Percentiles rank a stretch among this genome's conserved stretches.
Evolutionary conservation across 192 early-diverging fungal genomes (phyloP).

Genomic region (Funneliformis geosporum): DNA sequence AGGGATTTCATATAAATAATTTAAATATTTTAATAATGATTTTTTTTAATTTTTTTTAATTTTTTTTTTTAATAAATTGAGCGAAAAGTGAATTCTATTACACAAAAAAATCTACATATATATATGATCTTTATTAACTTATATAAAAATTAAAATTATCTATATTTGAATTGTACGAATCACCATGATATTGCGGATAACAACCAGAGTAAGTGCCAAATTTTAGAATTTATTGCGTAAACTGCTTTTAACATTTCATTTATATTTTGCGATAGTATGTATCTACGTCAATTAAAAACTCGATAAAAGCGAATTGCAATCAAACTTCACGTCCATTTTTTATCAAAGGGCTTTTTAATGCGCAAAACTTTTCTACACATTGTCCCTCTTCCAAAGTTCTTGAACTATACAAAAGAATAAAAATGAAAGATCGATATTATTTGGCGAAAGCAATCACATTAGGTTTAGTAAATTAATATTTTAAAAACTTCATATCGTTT

Average conservation of each 20-base stretch:
- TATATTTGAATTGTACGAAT: not conserved
- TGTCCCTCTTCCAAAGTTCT: not conserved
- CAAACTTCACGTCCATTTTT: not conserved
- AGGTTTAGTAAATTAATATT: conserved; percentile 38
- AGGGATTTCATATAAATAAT: too few species aligned
- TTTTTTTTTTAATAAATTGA: too few species aligned
- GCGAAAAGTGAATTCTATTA: too few species aligned
- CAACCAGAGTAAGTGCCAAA: not conserved
- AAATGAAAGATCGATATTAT: conserved; percentile 48
- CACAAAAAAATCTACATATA: too few species aligned
- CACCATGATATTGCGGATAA: not conserved
- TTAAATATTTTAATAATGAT: too few species aligned
- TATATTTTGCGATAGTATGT: not conserved
- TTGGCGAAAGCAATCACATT: conserved; percentile 67
- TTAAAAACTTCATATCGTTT: not conserved
- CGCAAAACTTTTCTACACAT: not conserved
- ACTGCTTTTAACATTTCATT: not conserved
- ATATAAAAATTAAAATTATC: not conserved
- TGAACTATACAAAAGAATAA: conserved; percentile 34
- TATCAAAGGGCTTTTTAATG: not conserved
- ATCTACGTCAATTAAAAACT: not conserved
- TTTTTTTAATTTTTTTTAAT: too few species aligned
- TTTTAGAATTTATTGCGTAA: not conserved
- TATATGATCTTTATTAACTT: too few species aligned
- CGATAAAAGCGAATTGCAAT: not conserved